phyloP scores from a whole-genome alignment of 2,329 filamentous ascomycete species.

The Aspergillus hortae region DNA sequence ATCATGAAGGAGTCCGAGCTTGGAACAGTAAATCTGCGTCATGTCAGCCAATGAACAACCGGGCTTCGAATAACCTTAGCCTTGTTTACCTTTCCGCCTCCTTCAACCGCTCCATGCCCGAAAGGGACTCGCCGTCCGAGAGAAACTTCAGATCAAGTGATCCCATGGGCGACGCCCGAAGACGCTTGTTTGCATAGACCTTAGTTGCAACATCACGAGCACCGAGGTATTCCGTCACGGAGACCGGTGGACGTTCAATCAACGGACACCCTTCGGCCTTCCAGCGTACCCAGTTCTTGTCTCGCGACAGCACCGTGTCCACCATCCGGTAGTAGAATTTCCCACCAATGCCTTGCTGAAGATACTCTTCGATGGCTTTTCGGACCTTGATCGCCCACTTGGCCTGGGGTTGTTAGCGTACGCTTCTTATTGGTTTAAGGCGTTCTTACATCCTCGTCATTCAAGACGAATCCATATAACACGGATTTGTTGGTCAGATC shows the following conservation, averaged over 20 bases:
- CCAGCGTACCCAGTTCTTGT: constrained; percentile 99
- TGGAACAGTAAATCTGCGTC: constrained; percentile 61
- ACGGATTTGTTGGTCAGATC: constrained; percentile 81
- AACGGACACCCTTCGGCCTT: constrained; percentile 90
- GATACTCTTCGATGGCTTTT: constrained; percentile 72
- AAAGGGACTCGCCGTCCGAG: constrained; percentile 59
- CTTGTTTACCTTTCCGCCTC: constrained; percentile 50
- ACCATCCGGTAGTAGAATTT: constrained; percentile 96
- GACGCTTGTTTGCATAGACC: constrained; percentile 66
- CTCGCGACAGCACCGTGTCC: constrained; percentile 87
- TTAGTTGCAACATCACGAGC: constrained; percentile 65
- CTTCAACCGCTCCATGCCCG: constrained; percentile 67
- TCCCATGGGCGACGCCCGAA: constrained; percentile 66
- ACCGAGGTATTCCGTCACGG: constrained; percentile 64
- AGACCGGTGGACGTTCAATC: constrained; percentile 73
- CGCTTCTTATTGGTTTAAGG: background rate
- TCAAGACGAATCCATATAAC: constrained; percentile 73
- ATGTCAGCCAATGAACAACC: constrained; percentile 11
- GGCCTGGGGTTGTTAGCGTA: constrained; percentile 48
- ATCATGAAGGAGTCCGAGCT: constrained; percentile 66
- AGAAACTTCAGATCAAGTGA: constrained; percentile 77
- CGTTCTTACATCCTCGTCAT: constrained; percentile 70
- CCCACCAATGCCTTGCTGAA: constrained; percentile 76
- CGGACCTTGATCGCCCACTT: constrained; percentile 83
- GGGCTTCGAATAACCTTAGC: background rate